Conservation (phyloP, 192 early-diverging fungal species). For the Linnemannia schmuckeri region DNA sequence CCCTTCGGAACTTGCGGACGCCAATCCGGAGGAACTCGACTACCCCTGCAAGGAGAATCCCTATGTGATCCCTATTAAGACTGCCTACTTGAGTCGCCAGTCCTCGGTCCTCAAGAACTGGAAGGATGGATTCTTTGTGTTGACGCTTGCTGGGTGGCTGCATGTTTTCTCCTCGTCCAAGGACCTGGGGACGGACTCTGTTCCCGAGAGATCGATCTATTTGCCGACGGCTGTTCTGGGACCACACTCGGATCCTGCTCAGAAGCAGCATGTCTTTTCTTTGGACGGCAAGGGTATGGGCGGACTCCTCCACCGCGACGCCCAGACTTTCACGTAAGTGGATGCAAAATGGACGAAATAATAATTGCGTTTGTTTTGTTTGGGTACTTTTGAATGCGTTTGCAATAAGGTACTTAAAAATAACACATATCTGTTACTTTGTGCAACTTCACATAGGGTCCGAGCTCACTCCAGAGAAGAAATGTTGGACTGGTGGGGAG, state of each 20-base stretch:
- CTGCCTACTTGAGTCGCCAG: constrained; percentile 53
- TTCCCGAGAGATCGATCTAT: constrained; percentile 59
- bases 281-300: constrained; percentile 46
- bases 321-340: constrained; percentile 45
- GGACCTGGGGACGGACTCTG: constrained; percentile 25
- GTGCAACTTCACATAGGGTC: constrained; percentile 11
- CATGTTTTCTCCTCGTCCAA: constrained; percentile 53
- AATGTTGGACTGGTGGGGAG: constrained; percentile 45
- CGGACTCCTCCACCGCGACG: constrained; percentile 45
- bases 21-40: constrained; percentile 56
- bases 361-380: neutral
- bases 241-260: constrained; percentile 27
- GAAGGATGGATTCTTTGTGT: constrained; percentile 59
- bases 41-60: constrained; percentile 59
- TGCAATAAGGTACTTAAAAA: neutral
- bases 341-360: neutral
- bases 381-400: neutral
- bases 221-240: constrained; percentile 49
- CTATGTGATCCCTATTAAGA: constrained; percentile 50
- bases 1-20: constrained; percentile 48
- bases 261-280: constrained; percentile 49
- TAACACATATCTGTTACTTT: neutral
- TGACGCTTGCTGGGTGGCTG: constrained; percentile 59
- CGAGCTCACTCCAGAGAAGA: constrained; percentile 48
- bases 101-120: constrained; percentile 60